Base-by-base conservation (phyloP, 129 eudicot species). In the Arctium lappa region DNA sequence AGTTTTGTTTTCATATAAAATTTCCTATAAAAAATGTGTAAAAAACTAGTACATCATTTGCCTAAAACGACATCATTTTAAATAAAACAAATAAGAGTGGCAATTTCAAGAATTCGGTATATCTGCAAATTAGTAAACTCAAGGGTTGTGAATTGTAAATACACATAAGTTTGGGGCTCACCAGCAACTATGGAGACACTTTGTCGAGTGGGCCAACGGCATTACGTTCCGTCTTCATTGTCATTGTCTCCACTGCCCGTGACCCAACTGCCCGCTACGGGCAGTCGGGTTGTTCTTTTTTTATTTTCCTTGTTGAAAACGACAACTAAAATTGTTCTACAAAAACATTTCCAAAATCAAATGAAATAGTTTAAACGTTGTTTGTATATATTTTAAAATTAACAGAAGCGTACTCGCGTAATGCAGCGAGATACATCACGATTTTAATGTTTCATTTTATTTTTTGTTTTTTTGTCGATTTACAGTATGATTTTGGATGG, bases 231-330 rank as follows among this genome's bases (percentile, higher is more conserved):
- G 78, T 56, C 78, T 79, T 85, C 85, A 32, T 81, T 39, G 83
- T 76, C 87, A 65, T 37, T 83, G 90, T 91, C 92, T 48, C 79
- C 84, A 63, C 83, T 83, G 79, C 92, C 92, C 89, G 75, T 70
- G 4, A 72, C 80, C 74, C 72, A 50, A 3, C 78, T 69, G 74
- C 87, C 86, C 86, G 75, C 48, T 62, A 83, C 69, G 87, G 88
- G 86, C 71, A 70, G 38, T 60, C 68, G 2, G 22, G 22, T 42
- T 38, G 11, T 34, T 62, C 27, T 12, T 65, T 9, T 9, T 30
- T 6, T 56, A 1, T 39, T 40, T 37, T 46, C 3, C 42, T 6
- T 82, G 10, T 46, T 36, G 76, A 80, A 39, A 77, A 72, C 12
- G 39, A 82, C 27, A 22, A 22, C 77, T 15, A 22, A 18, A 22